phyloP scores from a whole-genome alignment of 306 rosid species.

The Sesbania bispinosa region DNA sequence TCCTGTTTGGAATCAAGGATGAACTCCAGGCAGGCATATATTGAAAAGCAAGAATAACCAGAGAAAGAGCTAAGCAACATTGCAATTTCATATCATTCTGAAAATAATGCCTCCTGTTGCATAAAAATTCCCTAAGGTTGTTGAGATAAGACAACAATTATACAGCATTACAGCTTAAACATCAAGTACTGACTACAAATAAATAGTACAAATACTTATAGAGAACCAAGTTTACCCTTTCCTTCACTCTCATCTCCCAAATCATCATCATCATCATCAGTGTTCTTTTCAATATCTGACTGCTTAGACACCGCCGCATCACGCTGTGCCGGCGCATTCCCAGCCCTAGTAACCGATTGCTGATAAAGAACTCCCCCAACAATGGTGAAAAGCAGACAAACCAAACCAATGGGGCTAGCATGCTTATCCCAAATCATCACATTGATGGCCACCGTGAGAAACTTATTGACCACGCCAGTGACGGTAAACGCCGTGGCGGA shows the following conservation, averaged over 20 bases:
- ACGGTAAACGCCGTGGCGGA: constrained; percentile 95
- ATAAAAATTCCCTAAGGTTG: constrained; percentile 25
- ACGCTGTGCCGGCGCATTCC: constrained; percentile 37
- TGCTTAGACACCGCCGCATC: constrained; percentile 45
- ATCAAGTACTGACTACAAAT: constrained; percentile 17
- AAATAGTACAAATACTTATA: constrained; percentile 43
- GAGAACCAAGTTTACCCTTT: constrained; percentile 57
- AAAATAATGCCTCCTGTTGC: constrained; percentile 29
- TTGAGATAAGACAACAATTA: constrained; percentile 25
- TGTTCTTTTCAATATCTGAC: constrained; percentile 29
- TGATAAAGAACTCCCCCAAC: constrained; percentile 89
- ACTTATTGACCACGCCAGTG: constrained; percentile 95
- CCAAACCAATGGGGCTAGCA: constrained; percentile 84
- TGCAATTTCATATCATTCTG: constrained; percentile 18
- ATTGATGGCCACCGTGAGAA: constrained; percentile 87
- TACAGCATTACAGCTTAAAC: constrained; percentile 21
- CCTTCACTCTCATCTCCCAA: constrained; percentile 44
- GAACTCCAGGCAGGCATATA: no score
- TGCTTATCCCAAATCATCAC: constrained; percentile 94
- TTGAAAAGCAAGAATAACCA: not conserved
- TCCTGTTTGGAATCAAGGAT: not conserved
- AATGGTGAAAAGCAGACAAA: constrained; percentile 79
- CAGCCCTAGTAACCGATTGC: constrained; percentile 68
- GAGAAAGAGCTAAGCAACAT: constrained; percentile 1
- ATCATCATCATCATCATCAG: constrained; percentile 29